phyloP scores from a whole-genome alignment of 805 yeast species.

The Yarrowia sp. region DNA sequence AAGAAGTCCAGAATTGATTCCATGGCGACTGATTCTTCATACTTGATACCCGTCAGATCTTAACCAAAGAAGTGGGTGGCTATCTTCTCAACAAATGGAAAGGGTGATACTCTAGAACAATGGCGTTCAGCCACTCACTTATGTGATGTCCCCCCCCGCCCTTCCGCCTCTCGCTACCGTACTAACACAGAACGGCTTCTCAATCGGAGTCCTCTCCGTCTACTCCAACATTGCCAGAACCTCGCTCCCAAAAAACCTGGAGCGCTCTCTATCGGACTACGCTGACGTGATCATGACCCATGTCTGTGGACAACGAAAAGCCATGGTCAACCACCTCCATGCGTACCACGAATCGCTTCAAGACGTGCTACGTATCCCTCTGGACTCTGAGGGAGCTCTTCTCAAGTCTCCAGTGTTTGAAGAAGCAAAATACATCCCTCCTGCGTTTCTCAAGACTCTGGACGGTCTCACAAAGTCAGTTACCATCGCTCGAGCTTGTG shows the following conservation, averaged over 20 bases:
- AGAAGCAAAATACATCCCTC: conserved; percentile 22
- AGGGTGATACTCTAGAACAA: no score
- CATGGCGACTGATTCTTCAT: no score
- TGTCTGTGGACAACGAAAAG: conserved; percentile 29
- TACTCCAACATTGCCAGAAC: conserved; percentile 23
- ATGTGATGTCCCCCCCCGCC: background rate
- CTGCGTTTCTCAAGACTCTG: conserved; percentile 8
- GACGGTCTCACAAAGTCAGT: conserved; percentile 3
- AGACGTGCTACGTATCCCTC: conserved; percentile 12
- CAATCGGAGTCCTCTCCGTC: conserved; percentile 16
- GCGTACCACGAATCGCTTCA: conserved; percentile 18
- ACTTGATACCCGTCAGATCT: no score
- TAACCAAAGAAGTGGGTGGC: no score
- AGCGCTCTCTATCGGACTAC: background rate
- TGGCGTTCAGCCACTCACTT: background rate
- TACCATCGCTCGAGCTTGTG: conserved; percentile 3
- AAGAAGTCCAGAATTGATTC: no score
- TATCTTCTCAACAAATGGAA: no score
- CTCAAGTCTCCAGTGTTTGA: conserved; percentile 21
- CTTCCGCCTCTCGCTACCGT: background rate
- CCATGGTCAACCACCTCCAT: conserved; percentile 34
- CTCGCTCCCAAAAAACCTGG: background rate
- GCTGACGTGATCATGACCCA: conserved; percentile 29
- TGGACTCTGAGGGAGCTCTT: conserved; percentile 18
- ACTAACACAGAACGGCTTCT: conserved; percentile 26